Evolutionary conservation across 2,329 filamentous ascomycete species (phyloP), one percentile per base, ranked within the genome.

Genomic region (Beauveria caledonica): DNA sequence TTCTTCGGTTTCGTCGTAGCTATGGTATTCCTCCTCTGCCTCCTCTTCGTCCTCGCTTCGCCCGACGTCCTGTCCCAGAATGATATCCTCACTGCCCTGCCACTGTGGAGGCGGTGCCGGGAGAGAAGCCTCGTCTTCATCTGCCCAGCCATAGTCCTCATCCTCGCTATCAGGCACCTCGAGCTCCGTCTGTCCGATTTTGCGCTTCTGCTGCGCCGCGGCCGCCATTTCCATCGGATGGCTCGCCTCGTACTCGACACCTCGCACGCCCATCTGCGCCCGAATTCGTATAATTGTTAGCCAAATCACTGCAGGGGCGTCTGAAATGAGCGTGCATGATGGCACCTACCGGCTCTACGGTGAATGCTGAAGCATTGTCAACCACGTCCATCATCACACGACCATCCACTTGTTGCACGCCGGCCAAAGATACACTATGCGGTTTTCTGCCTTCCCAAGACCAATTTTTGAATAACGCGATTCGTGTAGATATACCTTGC

Each of bases 391-490:
- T 65, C 25, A 70, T 70, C 2, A 68, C 67, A 66, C 78, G 81
- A 8, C 86, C 86, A 64, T 84, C 80, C 42, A 82, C 72, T 71
- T 89, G 90, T 68, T 88, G 81, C 11, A 90, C 74, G 54, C 85
- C 86, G 11, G 80, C 84, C 65, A 89, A 78, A 61, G 83, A 80
- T 48, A 83, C 72, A 65, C 80, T 78, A 62, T 77, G 76, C 25
- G 77, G 74, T 19, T 72, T 73, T 49, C 74, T 73, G 48, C 74
- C 73, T 57, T 75, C 73, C 74, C 79, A 83, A 63, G 78, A 81
- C 82, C 84, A 92, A 74, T 96, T 90, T 67, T 88, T 82, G 72
- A 94, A 96, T 39, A 96, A 73, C 25, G 88, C 87, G 63, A 96
- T 72, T 58, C 91, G 81, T 46, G 85, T 89, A 63, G 85, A 83